Evolutionary conservation across 2,329 filamentous ascomycete species (phyloP).

Genomic region (Neofusicoccum umdonicola): DNA sequence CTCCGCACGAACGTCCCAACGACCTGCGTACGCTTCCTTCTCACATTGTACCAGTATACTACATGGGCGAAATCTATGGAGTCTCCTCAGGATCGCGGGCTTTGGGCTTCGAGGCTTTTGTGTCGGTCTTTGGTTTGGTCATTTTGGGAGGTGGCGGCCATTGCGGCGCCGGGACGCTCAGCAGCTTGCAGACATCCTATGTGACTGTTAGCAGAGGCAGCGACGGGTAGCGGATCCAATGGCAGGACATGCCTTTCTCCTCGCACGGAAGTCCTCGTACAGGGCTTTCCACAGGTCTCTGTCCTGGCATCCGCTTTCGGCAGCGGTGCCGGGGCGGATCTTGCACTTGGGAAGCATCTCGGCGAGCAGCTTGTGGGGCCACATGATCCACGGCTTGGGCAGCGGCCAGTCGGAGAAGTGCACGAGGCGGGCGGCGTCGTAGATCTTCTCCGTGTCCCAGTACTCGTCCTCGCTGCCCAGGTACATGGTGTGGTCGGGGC

Average conservation of each 20-base stretch:
- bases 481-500: conserved; percentile 51
- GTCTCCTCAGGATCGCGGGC: neutral
- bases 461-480: conserved; percentile 51
- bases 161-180: conserved; percentile 39
- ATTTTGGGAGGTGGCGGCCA: conserved; percentile 25
- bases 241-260: conserved; percentile 29
- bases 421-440: conserved; percentile 62
- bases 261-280: conserved; percentile 45
- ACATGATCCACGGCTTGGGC: conserved; percentile 62
- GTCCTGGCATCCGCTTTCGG: conserved; percentile 35
- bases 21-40: too few relatives aligned
- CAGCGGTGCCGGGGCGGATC: conserved; percentile 24
- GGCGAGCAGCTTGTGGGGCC: conserved; percentile 38
- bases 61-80: neutral
- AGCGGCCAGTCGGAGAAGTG: conserved; percentile 73
- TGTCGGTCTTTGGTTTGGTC: conserved; percentile 6
- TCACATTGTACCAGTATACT: too few relatives aligned
- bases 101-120: neutral
- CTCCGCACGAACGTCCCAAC: too few relatives aligned
- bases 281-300: conserved; percentile 45
- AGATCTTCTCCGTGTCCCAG: conserved; percentile 59
- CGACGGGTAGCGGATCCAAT: too few relatives aligned
- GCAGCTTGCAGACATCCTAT: conserved; percentile 36
- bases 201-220: neutral
- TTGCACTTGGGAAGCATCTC: conserved; percentile 47